Evolutionary conservation across 2,329 filamentous ascomycete genomes (phyloP).

Genomic region (Fusarium chlamydosporum): DNA sequence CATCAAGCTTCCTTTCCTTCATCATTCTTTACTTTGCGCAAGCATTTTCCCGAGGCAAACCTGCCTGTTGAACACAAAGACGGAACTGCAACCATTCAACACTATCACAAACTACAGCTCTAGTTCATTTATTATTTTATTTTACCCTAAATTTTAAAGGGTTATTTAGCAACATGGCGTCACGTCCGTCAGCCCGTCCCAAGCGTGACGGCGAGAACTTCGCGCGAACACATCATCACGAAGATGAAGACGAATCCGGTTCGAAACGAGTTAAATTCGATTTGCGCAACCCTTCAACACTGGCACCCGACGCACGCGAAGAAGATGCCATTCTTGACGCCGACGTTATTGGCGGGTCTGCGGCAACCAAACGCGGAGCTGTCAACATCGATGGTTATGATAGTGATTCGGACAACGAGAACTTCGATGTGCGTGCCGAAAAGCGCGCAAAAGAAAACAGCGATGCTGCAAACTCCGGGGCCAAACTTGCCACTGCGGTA

Average conservation of each 20-base stretch:
- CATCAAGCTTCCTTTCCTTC: slow-evolving; percentile 21
- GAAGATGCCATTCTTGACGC: slow-evolving; percentile 83
- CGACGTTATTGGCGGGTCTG: slow-evolving; percentile 88
- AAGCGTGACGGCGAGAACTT: slow-evolving; percentile 88
- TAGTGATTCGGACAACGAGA: slow-evolving; percentile 92
- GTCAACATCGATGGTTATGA: slow-evolving; percentile 98
- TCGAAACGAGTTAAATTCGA: slow-evolving; percentile 92
- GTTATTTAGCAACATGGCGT: slow-evolving; percentile 62
- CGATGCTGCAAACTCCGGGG: slow-evolving; percentile 60
- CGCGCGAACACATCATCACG: slow-evolving; percentile 78
- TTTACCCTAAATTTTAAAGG: background rate
- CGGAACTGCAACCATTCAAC: background rate
- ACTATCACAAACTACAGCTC: background rate
- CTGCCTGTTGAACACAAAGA: too few species aligned
- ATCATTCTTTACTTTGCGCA: slow-evolving; percentile 25
- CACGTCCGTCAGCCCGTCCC: slow-evolving; percentile 77
- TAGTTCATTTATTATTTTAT: background rate
- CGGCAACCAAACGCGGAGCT: slow-evolving; percentile 88
- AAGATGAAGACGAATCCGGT: slow-evolving; percentile 64
- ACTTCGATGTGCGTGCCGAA: slow-evolving; percentile 81
- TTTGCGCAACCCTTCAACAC: slow-evolving; percentile 90
- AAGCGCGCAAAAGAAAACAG: slow-evolving; percentile 67
- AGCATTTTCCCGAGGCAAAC: background rate
- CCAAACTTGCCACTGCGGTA: slow-evolving; percentile 66
- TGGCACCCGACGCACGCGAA: slow-evolving; percentile 84